phyloP scores from a whole-genome alignment of 2,329 filamentous ascomycete genomes.

The Neonectria faginata region DNA sequence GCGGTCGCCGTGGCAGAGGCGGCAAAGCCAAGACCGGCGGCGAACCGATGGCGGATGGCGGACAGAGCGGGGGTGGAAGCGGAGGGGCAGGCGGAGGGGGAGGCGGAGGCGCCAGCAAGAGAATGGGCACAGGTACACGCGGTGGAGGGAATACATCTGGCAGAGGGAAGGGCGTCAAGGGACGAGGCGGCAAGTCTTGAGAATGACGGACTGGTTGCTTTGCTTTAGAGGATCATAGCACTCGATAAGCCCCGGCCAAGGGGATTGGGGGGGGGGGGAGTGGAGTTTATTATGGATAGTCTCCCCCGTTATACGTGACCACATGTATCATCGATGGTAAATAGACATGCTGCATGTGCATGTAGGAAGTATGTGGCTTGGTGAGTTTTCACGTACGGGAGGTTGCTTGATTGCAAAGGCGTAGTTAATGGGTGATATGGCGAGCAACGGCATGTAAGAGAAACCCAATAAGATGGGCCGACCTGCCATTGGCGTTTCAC shows the following conservation, averaged over 20 bases:
- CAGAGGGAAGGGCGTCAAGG: constrained; percentile 40
- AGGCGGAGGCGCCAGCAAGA: constrained; percentile 26
- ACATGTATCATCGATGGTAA: not conserved
- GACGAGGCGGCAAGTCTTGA: constrained; percentile 37
- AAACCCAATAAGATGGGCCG: not conserved
- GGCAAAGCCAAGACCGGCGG: constrained; percentile 45
- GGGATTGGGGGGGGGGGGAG: not conserved
- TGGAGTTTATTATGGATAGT: constrained; percentile 5
- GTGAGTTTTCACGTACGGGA: not conserved
- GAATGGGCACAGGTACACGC: constrained; percentile 28
- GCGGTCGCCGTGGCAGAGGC: constrained; percentile 48
- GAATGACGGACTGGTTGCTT: constrained; percentile 19
- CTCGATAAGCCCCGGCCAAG: constrained; percentile 21
- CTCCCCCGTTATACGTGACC: not conserved
- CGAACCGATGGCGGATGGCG: constrained; percentile 35
- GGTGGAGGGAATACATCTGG: constrained; percentile 31
- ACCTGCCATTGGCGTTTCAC: not conserved
- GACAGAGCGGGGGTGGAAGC: constrained; percentile 33
- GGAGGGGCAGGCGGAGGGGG: constrained; percentile 24
- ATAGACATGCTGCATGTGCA: not conserved
- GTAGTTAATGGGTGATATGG: not conserved
- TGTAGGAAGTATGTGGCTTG: not conserved
- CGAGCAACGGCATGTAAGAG: not conserved
- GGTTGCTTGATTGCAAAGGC: not conserved
- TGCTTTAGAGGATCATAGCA: constrained; percentile 36